Evolutionary conservation across 305 asterid species (phyloP).

Genomic region (Fraxinus latifolia): DNA sequence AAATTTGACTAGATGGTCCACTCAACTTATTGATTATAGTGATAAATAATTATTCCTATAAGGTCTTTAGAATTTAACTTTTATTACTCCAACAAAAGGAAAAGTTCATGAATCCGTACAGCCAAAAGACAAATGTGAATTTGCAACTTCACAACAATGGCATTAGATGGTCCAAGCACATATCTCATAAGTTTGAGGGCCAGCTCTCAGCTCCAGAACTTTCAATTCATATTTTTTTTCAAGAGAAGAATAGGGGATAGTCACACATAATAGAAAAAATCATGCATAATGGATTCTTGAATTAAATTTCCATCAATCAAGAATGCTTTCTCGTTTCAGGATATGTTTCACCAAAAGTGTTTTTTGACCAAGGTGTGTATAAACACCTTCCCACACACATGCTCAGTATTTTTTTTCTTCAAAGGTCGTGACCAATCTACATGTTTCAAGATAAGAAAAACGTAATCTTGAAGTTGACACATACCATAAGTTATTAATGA

Average conservation of each 20-base stretch:
- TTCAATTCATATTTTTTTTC: background rate
- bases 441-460: background rate
- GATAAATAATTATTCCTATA: background rate
- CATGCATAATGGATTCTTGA: background rate
- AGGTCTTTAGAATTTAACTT: background rate
- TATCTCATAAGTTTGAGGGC: background rate
- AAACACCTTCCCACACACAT: background rate
- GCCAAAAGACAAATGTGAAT: background rate
- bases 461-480: conserved; percentile 11
- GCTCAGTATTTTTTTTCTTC: background rate
- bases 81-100: background rate
- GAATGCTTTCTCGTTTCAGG: background rate
- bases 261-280: background rate
- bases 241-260: background rate
- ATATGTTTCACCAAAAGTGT: background rate
- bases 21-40: background rate
- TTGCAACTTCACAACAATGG: background rate
- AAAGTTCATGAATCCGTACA: background rate
- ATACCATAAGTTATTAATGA: background rate
- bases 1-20: background rate
- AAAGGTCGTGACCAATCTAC: background rate
- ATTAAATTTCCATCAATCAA: background rate
- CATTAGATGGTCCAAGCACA: background rate
- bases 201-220: background rate
- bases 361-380: background rate